Percentiles rank a stretch among this genome's conserved stretches.
Evolutionary conservation across 2,329 filamentous ascomycete genomes (phyloP).

Genomic region (Neopestalotiopsis sp.): DNA sequence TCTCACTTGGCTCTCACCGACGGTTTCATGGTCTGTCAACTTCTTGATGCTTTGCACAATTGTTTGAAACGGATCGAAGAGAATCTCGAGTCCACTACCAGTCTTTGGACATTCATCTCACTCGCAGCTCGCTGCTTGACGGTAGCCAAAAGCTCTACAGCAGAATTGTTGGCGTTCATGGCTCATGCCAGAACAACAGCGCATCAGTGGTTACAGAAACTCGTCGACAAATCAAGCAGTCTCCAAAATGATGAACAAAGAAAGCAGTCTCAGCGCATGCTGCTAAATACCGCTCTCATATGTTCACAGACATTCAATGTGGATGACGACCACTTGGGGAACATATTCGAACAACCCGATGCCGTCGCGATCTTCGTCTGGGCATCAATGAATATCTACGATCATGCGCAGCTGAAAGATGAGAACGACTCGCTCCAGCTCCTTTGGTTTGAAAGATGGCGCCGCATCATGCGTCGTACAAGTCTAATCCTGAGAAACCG

Average conservation of each 20-base stretch:
- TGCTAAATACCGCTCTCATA: slow-evolving; percentile 13
- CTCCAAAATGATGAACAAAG: slow-evolving; percentile 7
- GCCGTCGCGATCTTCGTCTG: slow-evolving; percentile 1
- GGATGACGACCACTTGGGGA: not conserved
- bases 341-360: not conserved
- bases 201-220: not conserved
- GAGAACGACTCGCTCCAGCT: not conserved
- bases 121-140: slow-evolving; percentile 1
- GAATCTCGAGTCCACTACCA: slow-evolving; percentile 4
- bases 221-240: not conserved
- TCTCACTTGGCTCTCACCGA: not conserved
- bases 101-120: not conserved
- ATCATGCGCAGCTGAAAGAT: slow-evolving; percentile 1
- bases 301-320: slow-evolving; percentile 14
- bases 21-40: not conserved
- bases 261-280: slow-evolving; percentile 9
- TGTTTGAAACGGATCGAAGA: slow-evolving; percentile 3
- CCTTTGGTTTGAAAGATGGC: slow-evolving; percentile 8
- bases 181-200: not conserved
- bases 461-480: slow-evolving; percentile 2
- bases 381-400: slow-evolving; percentile 6
- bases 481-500: not conserved
- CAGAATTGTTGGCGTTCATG: not conserved
- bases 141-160: not conserved
- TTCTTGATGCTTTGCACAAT: not conserved